Evolutionary conservation across 1,284 basidiomycete species (phyloP).

Genomic region (Sanghuangporus sanghuang): DNA sequence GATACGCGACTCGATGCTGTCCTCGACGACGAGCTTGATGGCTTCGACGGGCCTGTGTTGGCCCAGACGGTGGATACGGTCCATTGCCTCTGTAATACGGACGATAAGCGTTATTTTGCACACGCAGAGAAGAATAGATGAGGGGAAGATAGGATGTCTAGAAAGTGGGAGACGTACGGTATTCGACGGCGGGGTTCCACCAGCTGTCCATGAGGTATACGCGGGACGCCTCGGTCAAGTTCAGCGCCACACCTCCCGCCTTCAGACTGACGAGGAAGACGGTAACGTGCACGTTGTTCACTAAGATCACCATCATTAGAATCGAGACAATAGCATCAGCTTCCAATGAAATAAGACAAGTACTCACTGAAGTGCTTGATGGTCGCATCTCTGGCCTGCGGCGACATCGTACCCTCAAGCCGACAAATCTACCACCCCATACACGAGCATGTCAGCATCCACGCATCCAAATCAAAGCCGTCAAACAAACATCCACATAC

Average conservation of each 20-base stretch:
- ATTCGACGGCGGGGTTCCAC: slow-evolving; percentile 90
- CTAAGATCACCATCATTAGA: slow-evolving; percentile 32
- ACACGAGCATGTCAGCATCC: background rate
- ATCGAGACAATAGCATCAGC: no score
- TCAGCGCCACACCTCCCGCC: slow-evolving; percentile 93
- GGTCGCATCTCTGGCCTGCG: slow-evolving; percentile 91
- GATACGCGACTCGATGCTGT: slow-evolving; percentile 94
- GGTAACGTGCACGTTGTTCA: slow-evolving; percentile 91
- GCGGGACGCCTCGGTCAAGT: slow-evolving; percentile 88
- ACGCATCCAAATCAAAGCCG: background rate
- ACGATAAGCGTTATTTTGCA: slow-evolving; percentile 20
- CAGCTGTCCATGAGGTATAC: slow-evolving; percentile 91
- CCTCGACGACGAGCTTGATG: slow-evolving; percentile 92
- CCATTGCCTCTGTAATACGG: slow-evolving; percentile 80
- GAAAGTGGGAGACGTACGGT: slow-evolving; percentile 43
- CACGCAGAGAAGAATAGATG: background rate
- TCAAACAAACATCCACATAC: slow-evolving; percentile 37
- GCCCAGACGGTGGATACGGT: slow-evolving; percentile 88
- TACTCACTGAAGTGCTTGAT: slow-evolving; percentile 88
- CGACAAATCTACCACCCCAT: slow-evolving; percentile 79
- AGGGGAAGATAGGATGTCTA: background rate
- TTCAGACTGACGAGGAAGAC: slow-evolving; percentile 96
- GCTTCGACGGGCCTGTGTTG: slow-evolving; percentile 91
- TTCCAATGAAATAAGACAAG: background rate
- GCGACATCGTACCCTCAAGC: slow-evolving; percentile 95